These are phyloP conservation scores for Yarrowia sp. DNA, from an alignment of 805 yeast genomes.

Conservation along the genomic window DNA sequence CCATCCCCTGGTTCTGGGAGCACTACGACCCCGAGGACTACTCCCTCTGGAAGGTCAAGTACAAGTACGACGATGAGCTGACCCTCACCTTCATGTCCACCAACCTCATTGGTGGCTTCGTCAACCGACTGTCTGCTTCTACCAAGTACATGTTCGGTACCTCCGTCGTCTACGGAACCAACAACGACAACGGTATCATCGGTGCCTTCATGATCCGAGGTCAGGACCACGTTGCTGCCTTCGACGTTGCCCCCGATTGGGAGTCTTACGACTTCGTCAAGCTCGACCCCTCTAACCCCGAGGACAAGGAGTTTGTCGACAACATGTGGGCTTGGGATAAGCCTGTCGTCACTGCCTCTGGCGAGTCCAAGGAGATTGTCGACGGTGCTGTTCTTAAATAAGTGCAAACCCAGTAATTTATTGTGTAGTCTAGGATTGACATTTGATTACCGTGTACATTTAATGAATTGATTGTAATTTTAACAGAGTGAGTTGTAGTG, in stretches of 20 bases:
- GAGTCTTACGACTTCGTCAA: constrained; percentile 84
- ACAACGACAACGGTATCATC: constrained; percentile 95
- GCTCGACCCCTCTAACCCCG: constrained; percentile 74
- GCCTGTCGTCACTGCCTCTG: constrained; percentile 70
- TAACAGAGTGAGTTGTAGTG: too few species aligned
- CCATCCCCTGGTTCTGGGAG: constrained; percentile 98
- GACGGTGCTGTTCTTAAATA: constrained; percentile 98
- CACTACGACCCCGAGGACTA: constrained; percentile 88
- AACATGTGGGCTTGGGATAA: constrained; percentile 99
- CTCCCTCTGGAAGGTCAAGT: constrained; percentile 92
- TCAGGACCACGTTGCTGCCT: constrained; percentile 84
- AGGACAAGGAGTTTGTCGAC: constrained; percentile 73
- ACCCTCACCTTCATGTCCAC: constrained; percentile 97
- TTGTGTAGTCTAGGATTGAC: constrained; percentile 1
- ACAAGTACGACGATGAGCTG: constrained; percentile 97
- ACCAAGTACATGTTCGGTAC: constrained; percentile 92
- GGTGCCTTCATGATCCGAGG: constrained; percentile 97
- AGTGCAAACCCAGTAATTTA: constrained; percentile 28
- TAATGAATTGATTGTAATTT: neutral
- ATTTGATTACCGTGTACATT: constrained; percentile 15
- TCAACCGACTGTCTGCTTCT: constrained; percentile 89
- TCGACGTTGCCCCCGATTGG: constrained; percentile 99
- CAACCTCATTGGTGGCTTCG: constrained; percentile 97
- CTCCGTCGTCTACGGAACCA: constrained; percentile 94
- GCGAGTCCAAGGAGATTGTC: constrained; percentile 80